Evolutionary conservation across 495 filamentous ascomycete genomes (phyloP).

Genomic region (Daldinia decipiens): DNA sequence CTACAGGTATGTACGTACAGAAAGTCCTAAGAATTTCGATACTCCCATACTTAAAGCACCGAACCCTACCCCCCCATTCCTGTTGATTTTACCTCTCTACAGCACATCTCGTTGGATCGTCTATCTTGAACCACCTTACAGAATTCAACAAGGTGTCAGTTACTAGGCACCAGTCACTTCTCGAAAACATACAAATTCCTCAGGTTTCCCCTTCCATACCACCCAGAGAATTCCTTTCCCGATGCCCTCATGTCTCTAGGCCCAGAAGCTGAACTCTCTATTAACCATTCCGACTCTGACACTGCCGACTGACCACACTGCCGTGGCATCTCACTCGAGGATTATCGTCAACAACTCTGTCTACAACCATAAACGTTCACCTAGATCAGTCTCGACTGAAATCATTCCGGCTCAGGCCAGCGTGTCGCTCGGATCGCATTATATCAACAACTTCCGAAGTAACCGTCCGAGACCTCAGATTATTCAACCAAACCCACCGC

Average conservation of each 20-base stretch:
- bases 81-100: slow-evolving; percentile 24
- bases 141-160: slow-evolving; percentile 22
- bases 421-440: slow-evolving; percentile 26
- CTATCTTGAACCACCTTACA: slow-evolving; percentile 6
- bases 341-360: slow-evolving; percentile 49
- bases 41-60: slow-evolving; percentile 42
- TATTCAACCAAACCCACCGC: slow-evolving; percentile 43
- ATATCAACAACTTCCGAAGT: slow-evolving; percentile 25
- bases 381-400: slow-evolving; percentile 35
- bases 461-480: slow-evolving; percentile 33
- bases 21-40: slow-evolving; percentile 44
- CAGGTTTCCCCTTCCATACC: slow-evolving; percentile 33
- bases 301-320: slow-evolving; percentile 55
- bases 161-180: slow-evolving; percentile 28
- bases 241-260: slow-evolving; percentile 59
- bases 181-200: slow-evolving; percentile 36
- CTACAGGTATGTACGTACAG: slow-evolving; percentile 19
- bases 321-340: slow-evolving; percentile 39
- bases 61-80: slow-evolving; percentile 30
- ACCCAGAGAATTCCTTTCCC: slow-evolving; percentile 18
- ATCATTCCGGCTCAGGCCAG: slow-evolving; percentile 22
- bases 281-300: slow-evolving; percentile 53
- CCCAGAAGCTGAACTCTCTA: slow-evolving; percentile 46
- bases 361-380: slow-evolving; percentile 36
- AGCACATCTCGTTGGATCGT: slow-evolving; percentile 5